Evolutionary conservation across 2,329 filamentous ascomycete species (phyloP), one percentile per base, ranked within the genome.

Genomic region (Chaetomium strumarium): DNA sequence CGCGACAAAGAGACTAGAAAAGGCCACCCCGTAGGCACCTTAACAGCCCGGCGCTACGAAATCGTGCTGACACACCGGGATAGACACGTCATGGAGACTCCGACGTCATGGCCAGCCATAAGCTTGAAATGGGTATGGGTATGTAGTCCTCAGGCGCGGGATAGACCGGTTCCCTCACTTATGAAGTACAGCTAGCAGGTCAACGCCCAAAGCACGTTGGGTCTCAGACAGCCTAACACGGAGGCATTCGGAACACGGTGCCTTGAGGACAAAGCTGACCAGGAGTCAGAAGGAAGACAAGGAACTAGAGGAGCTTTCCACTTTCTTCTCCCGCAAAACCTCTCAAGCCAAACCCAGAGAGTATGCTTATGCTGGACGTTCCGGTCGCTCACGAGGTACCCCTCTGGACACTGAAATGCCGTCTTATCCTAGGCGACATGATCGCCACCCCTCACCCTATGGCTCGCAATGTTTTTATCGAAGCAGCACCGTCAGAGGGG

Each of bases 301-400:
- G 39, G 66, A 70, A 49, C 55, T 69, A 29, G 66, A 69, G 30
- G 66, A 70, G 24, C 61, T 70, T 5, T 68, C 66, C 12, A 64
- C 66, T 0, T 71, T 72, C 51, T 73, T 74, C 46, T 54, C 51
- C 13, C 46, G 39, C 11, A 44, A 29, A 33, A 20, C 12, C 19
- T n/a, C 24, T 3, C 12, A 39, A 5, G n/a, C 9, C 4, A 39
- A 20, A 11, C 10, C n/a, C 10, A 20, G 17, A 7, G 17, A 40
- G 17, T 9, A 33, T 19, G 24, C 20, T 14, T 16, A 17, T n/a
- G 29, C 5, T 16, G 8, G 14, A 13, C 39, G 10, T 8, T 12
- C 4, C 5, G 13, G 29, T 6, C 16, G 16, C n/a, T 14, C 16
- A 11, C 42, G 16, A 14, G 13, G 40, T 2, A 24, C 24, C 4